Evolutionary conservation across 345 rosid genomes (phyloP).

Genomic region (Rhodamnia rubescens): DNA sequence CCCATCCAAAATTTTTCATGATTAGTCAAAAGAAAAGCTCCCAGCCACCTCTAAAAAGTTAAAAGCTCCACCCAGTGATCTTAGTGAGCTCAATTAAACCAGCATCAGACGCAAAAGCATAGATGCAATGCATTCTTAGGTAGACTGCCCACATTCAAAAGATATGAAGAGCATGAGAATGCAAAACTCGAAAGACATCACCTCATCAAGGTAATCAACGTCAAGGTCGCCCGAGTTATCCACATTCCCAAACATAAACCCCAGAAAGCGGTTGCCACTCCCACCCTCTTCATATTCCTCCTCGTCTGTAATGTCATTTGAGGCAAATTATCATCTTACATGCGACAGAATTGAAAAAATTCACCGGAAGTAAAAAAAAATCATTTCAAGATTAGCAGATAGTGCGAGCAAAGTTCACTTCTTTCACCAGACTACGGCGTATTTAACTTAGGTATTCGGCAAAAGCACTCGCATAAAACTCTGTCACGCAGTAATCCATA

Average conservation of each 20-base stretch:
- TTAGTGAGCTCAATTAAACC: not conserved
- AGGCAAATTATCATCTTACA: not conserved
- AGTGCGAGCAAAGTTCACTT: not conserved
- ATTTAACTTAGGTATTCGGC: not conserved
- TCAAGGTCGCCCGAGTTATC: conserved; percentile 95
- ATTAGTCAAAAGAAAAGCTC: not conserved
- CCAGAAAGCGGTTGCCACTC: conserved; percentile 65
- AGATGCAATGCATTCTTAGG: not conserved
- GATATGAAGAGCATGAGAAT: not conserved
- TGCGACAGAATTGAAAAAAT: not conserved
- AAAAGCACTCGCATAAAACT: not conserved
- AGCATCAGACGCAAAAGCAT: not conserved
- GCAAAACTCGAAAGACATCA: conserved; percentile 1
- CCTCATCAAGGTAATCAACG: conserved; percentile 98
- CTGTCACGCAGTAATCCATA: not conserved
- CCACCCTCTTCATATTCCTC: conserved; percentile 73
- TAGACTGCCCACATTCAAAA: not conserved
- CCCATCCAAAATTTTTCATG: not conserved
- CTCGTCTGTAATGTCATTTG: conserved; percentile 30
- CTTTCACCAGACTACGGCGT: not conserved
- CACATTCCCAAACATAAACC: conserved; percentile 94
- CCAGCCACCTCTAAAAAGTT: not conserved
- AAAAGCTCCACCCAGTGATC: not conserved
- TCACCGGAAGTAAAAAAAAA: not conserved
- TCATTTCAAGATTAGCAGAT: not conserved